Percentiles rank a stretch among this genome's conserved stretches.
phyloP scores from a whole-genome alignment of 306 rosid genomes.

The Aeschynomene evenia region DNA sequence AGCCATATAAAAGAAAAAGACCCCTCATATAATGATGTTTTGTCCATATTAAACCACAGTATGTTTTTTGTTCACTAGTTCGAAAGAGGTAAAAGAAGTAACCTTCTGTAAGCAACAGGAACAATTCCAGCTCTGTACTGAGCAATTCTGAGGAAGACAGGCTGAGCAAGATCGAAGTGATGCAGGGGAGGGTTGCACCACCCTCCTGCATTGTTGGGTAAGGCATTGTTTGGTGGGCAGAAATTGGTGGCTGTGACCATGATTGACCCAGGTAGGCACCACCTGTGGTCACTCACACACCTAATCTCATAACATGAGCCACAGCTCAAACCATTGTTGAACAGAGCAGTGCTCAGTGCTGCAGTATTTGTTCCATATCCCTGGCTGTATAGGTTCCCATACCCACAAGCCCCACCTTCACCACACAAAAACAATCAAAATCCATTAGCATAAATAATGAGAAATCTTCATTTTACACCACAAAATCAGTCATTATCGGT shows the following conservation, averaged over 20 bases:
- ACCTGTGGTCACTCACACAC: conserved; percentile 62
- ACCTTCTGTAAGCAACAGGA: conserved; percentile 92
- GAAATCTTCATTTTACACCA: too few relatives aligned
- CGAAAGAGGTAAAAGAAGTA: neutral
- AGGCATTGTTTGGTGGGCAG: conserved; percentile 95
- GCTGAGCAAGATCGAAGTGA: conserved; percentile 96
- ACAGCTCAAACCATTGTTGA: conserved; percentile 92
- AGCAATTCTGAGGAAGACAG: conserved; percentile 86
- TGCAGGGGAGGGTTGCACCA: conserved; percentile 99
- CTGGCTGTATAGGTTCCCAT: conserved; percentile 93
- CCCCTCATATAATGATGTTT: too few relatives aligned
- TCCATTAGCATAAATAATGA: neutral
- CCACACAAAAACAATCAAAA: too few relatives aligned
- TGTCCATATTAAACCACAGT: too few relatives aligned
- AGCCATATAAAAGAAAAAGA: too few relatives aligned
- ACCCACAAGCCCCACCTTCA: conserved; percentile 97
- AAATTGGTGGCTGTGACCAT: conserved; percentile 95
- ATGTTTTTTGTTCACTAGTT: too few relatives aligned
- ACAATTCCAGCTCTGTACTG: conserved; percentile 93
- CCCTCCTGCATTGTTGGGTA: conserved; percentile 86
- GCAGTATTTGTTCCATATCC: conserved; percentile 99
- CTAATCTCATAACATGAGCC: conserved; percentile 86
- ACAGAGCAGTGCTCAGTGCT: conserved; percentile 90
- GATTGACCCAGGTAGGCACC: conserved; percentile 94
- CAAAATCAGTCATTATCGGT: conserved; percentile 16